Percentiles rank a stretch among this genome's conserved stretches.
These are phyloP conservation scores for Colletotrichum spinosum DNA, from an alignment of 2,329 filamentous ascomycete genomes.

Conservation along the genomic window DNA sequence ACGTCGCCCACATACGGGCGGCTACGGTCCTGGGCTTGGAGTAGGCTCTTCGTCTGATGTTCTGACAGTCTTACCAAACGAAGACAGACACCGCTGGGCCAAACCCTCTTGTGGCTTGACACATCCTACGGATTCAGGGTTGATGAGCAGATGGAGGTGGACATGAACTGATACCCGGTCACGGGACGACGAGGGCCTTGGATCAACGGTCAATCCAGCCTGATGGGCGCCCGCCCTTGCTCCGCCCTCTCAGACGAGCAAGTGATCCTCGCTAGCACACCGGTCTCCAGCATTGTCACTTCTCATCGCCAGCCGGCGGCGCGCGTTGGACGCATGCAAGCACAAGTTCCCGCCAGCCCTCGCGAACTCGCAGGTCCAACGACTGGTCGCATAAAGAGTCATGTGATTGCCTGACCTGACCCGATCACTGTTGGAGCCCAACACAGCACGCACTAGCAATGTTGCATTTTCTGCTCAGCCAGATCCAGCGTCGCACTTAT, in stretches of 20 bases:
- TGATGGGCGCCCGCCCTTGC: slow-evolving; percentile 26
- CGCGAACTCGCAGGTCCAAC: no score
- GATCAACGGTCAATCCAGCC: slow-evolving; percentile 34
- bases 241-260: slow-evolving; percentile 29
- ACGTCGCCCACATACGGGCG: slow-evolving; percentile 2
- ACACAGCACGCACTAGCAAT: no score
- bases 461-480: no score
- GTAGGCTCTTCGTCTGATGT: slow-evolving; percentile 24
- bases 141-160: slow-evolving; percentile 1
- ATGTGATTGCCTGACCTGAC: no score
- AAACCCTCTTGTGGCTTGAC: not conserved
- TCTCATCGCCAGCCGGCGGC: slow-evolving; percentile 1
- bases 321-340: no score
- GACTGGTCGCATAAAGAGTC: no score
- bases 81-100: not conserved
- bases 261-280: slow-evolving; percentile 29
- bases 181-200: slow-evolving; percentile 13
- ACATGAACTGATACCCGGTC: slow-evolving; percentile 7
- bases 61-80: slow-evolving; percentile 12
- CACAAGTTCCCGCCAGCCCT: no score
- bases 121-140: slow-evolving; percentile 25
- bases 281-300: slow-evolving; percentile 7
- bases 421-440: no score
- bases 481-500: no score
- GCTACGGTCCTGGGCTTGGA: slow-evolving; percentile 16